These are phyloP conservation scores for Podila epigama DNA, from an alignment of 192 early-diverging fungal species.

Conservation along the genomic window DNA sequence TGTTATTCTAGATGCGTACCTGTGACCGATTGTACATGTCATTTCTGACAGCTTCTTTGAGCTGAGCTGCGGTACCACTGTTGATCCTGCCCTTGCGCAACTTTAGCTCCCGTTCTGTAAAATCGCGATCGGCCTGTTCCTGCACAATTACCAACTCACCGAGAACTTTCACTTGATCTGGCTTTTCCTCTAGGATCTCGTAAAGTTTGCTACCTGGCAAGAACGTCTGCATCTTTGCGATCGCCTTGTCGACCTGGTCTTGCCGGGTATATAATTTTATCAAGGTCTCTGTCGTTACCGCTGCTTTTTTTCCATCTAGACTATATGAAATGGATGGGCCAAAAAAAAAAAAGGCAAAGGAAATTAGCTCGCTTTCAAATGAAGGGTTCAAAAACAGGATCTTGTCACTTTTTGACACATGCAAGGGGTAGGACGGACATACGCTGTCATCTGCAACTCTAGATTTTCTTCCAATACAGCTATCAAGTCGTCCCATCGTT, in stretches of 20 bases:
- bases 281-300: conserved; percentile 61
- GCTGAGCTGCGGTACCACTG: conserved; percentile 65
- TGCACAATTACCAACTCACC: conserved; percentile 31
- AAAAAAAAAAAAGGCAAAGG: background rate
- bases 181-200: conserved; percentile 46
- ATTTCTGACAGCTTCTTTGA: conserved; percentile 66
- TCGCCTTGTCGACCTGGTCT: conserved; percentile 30
- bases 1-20: conserved; percentile 12
- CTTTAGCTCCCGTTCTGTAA: conserved; percentile 66
- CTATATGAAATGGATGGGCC: conserved; percentile 33
- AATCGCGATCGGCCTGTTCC: conserved; percentile 48
- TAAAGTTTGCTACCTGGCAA: conserved; percentile 56
- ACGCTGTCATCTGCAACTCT: conserved; percentile 35
- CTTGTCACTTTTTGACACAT: no score
- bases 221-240: conserved; percentile 48
- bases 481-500: conserved; percentile 45
- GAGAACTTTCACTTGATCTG: conserved; percentile 45
- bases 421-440: background rate
- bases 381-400: no score
- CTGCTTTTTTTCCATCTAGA: conserved; percentile 54
- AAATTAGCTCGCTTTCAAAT: no score
- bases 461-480: conserved; percentile 47
- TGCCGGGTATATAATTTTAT: conserved; percentile 57
- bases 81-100: conserved; percentile 72
- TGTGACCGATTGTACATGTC: conserved; percentile 73